Percentiles rank a stretch among this genome's conserved stretches.
Conservation (phyloP, 2,329 filamentous ascomycete genomes). For the Beauveria bassiana region DNA sequence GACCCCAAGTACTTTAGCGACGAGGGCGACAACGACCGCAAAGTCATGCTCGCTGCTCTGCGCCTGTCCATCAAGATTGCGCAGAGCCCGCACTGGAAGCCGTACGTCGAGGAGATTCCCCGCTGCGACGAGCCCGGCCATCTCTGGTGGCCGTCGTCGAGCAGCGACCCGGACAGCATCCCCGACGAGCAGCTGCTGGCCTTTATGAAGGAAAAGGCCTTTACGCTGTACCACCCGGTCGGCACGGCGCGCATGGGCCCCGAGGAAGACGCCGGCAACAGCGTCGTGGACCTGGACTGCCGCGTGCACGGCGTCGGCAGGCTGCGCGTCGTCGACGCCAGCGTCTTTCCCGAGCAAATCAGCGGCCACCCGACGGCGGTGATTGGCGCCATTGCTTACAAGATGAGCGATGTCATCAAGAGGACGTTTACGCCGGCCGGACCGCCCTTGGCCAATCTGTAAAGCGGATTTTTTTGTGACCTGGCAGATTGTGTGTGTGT, state of each 20-base stretch:
- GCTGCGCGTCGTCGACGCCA: conserved; percentile 51
- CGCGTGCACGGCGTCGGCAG: conserved; percentile 43
- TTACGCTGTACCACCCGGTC: conserved; percentile 16
- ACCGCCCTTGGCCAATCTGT: conserved; percentile 1
- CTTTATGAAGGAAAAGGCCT: conserved; percentile 14
- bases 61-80: conserved; percentile 15
- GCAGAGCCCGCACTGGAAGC: conserved; percentile 11
- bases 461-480: background rate
- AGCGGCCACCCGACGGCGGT: conserved; percentile 17
- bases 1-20: conserved; percentile 17
- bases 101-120: conserved; percentile 14
- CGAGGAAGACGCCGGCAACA: background rate
- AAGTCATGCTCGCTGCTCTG: conserved; percentile 15
- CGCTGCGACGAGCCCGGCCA: conserved; percentile 11
- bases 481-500: background rate
- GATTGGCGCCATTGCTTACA: conserved; percentile 16
- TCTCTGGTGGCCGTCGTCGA: conserved; percentile 18
- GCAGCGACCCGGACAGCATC: conserved; percentile 14
- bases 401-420: conserved; percentile 15
- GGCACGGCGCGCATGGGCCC: conserved; percentile 17
- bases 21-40: conserved; percentile 15
- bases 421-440: background rate
- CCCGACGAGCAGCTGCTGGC: conserved; percentile 16
- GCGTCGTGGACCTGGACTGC: conserved; percentile 41
- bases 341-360: conserved; percentile 38